These are phyloP conservation scores for Saprolegnia diclina DNA, from an alignment of 352 stramenopile species.

Conservation along the genomic window DNA sequence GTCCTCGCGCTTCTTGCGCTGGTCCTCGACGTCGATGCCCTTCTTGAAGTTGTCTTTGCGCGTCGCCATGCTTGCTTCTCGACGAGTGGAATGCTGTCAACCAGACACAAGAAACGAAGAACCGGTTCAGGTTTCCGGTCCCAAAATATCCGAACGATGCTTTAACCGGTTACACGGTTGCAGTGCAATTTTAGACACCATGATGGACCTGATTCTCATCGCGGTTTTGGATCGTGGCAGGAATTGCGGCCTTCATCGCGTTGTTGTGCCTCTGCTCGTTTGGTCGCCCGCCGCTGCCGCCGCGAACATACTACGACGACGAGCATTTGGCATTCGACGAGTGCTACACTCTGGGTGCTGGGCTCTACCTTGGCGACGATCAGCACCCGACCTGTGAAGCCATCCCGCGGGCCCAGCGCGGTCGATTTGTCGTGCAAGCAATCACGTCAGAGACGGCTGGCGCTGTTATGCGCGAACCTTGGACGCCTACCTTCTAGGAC, in stretches of 20 bases:
- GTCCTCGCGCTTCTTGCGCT: slow-evolving; percentile 62
- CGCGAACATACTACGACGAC: background rate
- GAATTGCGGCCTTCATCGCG: background rate
- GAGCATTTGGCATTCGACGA: background rate
- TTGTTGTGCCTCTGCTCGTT: background rate
- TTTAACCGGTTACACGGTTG: background rate
- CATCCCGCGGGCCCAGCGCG: background rate
- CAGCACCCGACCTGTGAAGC: background rate
- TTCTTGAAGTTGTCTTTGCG: slow-evolving; percentile 78
- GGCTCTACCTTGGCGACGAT: background rate
- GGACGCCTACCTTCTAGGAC: background rate
- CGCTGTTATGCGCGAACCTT: background rate
- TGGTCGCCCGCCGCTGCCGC: background rate
- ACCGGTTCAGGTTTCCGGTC: background rate
- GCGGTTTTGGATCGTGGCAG: background rate
- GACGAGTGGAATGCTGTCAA: background rate
- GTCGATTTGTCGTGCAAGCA: background rate
- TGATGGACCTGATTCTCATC: background rate
- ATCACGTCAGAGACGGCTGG: background rate
- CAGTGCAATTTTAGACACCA: background rate
- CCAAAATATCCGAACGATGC: background rate
- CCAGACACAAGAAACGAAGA: background rate
- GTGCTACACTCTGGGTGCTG: background rate
- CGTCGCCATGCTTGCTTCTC: background rate
- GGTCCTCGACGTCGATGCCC: slow-evolving; percentile 69